Evolutionary conservation across 1,284 basidiomycete species (phyloP), one percentile per base, ranked within the genome.

Genomic region (Trichosporon inkin): DNA sequence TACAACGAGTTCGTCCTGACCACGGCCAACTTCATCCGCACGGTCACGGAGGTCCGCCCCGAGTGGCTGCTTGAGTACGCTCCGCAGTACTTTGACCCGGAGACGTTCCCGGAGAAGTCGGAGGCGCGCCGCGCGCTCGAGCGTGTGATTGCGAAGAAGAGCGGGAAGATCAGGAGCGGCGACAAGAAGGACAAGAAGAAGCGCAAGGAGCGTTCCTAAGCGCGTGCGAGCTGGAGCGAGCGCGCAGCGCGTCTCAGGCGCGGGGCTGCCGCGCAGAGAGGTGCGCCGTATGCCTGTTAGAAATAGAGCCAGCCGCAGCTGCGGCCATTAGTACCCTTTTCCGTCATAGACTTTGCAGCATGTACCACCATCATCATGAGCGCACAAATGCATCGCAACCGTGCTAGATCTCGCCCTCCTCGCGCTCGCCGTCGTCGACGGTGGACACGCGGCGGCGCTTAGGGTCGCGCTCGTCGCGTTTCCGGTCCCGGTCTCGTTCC

Each of bases 1-100:
- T 99, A 96, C 83, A 96, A 99, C 76, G 96, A 96, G 78, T 99
- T 99, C 74, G 92, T 98, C 28, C 81, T 98, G 64, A 99, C 95
- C 13, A 92, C 92, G 10, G 82, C 72, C 75, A 84, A 79, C 71
- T 98, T 89, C 71, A 94, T 99, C 70, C 86, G 95, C 39, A 96
- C 90, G 0, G 90, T 95, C 19, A 89, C 92, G 1, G 92, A 94
- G 64, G 84, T 98, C 58, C 83, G 85, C 70, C 84, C 89, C 1
- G 93, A 97, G 71, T 98, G 96, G 91, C 79, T 98, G 16, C 78
- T 96, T 41, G 92, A 97, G 72, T 87, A 82, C 67, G 91, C 92
- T 0, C 78, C 84, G 0, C 73, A 74, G 28, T 98, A 98, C 80
- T 99, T 76, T 64, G 75, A 77, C 66, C 71, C 74, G 17, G 57